These are phyloP conservation scores for Nepenthes mirabilis DNA, from an alignment of 148 eudicot genomes.

Conservation along the genomic window DNA sequence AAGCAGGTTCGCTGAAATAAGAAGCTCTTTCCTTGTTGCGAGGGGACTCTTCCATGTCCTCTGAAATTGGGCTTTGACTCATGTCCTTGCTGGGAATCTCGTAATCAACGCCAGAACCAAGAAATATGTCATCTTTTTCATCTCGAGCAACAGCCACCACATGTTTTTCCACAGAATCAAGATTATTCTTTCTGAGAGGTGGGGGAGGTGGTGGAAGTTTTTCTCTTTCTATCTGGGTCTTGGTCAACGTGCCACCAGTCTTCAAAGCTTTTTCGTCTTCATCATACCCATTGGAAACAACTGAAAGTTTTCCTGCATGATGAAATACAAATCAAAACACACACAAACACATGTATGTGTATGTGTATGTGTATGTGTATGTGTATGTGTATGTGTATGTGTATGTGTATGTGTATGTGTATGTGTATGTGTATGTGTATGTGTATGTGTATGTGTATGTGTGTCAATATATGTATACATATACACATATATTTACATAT, in stretches of 20 bases:
- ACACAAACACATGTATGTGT: no score
- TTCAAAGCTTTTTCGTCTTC: constrained; percentile 45
- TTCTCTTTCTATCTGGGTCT: constrained; percentile 36
- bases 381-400: no score
- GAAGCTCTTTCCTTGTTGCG: constrained; percentile 57
- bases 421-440: no score
- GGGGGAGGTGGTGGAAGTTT: constrained; percentile 82
- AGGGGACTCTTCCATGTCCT: constrained; percentile 99
- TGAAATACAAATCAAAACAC: neutral
- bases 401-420: no score
- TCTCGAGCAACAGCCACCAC: constrained; percentile 48
- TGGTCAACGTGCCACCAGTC: constrained; percentile 25
- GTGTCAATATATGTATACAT: no score
- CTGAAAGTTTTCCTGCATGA: constrained; percentile 44
- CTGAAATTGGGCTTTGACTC: constrained; percentile 87
- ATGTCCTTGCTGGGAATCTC: constrained; percentile 65
- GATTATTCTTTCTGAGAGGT: constrained; percentile 36
- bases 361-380: no score
- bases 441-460: no score
- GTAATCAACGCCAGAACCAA: constrained; percentile 81
- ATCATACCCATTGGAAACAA: constrained; percentile 39
- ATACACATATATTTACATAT: no score
- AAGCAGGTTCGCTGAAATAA: constrained; percentile 65
- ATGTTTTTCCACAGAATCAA: constrained; percentile 47
- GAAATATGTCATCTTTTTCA: constrained; percentile 90